Conservation (phyloP, 176 grass and related monocot genomes). For the Tillandsia fasciculata region DNA sequence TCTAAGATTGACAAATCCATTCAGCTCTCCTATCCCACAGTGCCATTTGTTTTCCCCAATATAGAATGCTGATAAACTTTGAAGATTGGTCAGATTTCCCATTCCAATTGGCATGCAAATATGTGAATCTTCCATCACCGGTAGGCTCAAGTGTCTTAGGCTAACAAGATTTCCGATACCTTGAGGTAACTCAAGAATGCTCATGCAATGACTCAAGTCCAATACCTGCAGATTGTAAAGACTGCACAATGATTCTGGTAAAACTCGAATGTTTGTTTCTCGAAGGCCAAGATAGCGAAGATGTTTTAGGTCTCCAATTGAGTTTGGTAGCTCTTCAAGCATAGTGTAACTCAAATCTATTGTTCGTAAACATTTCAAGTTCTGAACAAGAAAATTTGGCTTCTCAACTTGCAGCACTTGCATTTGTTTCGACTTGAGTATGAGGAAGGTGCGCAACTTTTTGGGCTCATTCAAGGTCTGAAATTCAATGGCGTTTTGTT, state of each 20-base stretch:
- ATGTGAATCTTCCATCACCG: constrained; percentile 1
- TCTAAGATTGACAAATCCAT: neutral
- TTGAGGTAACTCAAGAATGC: constrained; percentile 4
- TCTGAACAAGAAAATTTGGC: neutral
- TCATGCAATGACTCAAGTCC: neutral
- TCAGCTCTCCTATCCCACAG: neutral
- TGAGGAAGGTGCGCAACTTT: neutral
- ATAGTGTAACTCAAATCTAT: constrained; percentile 9
- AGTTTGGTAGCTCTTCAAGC: constrained; percentile 4
- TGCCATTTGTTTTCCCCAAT: neutral
- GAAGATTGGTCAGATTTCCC: constrained; percentile 11
- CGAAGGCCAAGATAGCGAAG: constrained; percentile 7
- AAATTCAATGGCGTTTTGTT: neutral
- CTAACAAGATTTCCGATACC: constrained; percentile 16
- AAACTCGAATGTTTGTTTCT: neutral
- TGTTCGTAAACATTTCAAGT: constrained; percentile 7
- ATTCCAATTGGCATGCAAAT: neutral
- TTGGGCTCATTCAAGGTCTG: neutral
- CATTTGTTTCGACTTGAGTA: neutral
- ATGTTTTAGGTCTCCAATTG: constrained; percentile 13
- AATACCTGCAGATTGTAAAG: constrained; percentile 9
- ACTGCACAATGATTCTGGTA: constrained; percentile 7
- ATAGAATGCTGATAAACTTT: neutral
- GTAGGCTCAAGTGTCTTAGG: constrained; percentile 10
- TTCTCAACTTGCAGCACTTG: neutral